Evolutionary conservation across 1,284 basidiomycete genomes (phyloP).

Genomic region (Golubevia pallescens): DNA sequence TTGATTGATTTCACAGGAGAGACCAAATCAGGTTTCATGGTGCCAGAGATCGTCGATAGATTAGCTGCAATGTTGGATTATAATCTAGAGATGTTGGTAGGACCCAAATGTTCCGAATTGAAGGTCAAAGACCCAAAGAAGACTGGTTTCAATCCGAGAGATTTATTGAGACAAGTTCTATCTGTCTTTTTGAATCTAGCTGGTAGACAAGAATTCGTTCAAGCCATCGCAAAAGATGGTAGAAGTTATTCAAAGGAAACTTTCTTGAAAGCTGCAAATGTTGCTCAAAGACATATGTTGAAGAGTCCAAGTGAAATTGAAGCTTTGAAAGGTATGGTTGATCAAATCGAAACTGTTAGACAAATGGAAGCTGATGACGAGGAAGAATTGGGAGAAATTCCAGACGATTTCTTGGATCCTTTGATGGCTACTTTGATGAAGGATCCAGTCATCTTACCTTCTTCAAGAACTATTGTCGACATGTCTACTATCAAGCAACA

Average conservation of each 20-base stretch:
- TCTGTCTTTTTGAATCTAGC: slow-evolving; percentile 91
- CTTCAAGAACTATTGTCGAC: slow-evolving; percentile 81
- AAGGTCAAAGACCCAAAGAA: slow-evolving; percentile 86
- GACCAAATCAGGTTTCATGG: slow-evolving; percentile 90
- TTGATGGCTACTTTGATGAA: slow-evolving; percentile 94
- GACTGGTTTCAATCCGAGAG: slow-evolving; percentile 85
- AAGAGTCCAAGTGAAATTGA: slow-evolving; percentile 83
- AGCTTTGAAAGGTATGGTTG: slow-evolving; percentile 75
- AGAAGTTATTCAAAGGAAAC: slow-evolving; percentile 85
- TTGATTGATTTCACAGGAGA: slow-evolving; percentile 91
- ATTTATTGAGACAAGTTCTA: slow-evolving; percentile 83
- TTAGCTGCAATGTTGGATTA: slow-evolving; percentile 97
- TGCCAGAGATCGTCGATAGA: slow-evolving; percentile 92
- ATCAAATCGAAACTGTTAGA: slow-evolving; percentile 83
- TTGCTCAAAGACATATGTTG: slow-evolving; percentile 74
- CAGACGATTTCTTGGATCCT: slow-evolving; percentile 93
- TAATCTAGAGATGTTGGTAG: slow-evolving; percentile 87
- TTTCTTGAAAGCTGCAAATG: slow-evolving; percentile 80
- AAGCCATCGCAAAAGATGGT: slow-evolving; percentile 88
- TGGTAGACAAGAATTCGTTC: slow-evolving; percentile 79
- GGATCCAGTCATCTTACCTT: slow-evolving; percentile 89
- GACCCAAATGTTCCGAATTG: slow-evolving; percentile 80
- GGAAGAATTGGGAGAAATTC: slow-evolving; percentile 89
- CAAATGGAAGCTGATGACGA: slow-evolving; percentile 78
- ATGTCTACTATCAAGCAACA: slow-evolving; percentile 94